These are phyloP conservation scores for Eremochloa ophiuroides DNA, from an alignment of 176 grass and related monocot genomes.

Conservation along the genomic window DNA sequence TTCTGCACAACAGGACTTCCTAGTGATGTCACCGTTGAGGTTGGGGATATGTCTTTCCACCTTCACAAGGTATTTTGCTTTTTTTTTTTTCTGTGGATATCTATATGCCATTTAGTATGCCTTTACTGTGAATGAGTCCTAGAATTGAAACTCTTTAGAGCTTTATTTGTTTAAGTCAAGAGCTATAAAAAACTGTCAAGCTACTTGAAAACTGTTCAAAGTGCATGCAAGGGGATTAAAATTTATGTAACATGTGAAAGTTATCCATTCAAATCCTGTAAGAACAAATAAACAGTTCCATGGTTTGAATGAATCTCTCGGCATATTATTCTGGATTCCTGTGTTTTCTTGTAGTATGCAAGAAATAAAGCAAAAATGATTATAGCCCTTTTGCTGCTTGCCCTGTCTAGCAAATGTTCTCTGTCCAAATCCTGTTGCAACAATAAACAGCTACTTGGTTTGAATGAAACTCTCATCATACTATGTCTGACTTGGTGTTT, in stretches of 20 bases:
- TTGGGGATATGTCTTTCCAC: conserved; percentile 93
- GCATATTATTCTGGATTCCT: not conserved
- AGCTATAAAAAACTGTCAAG: not conserved
- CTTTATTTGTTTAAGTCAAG: not conserved
- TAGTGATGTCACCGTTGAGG: conserved; percentile 90
- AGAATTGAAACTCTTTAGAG: conserved; percentile 4
- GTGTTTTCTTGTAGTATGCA: not conserved
- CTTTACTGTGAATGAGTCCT: not conserved
- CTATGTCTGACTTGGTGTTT: not conserved
- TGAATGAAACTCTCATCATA: not conserved
- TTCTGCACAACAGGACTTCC: conserved; percentile 90
- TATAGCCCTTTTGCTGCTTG: not conserved
- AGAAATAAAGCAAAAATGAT: not conserved
- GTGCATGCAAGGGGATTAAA: not conserved
- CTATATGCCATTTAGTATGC: not conserved
- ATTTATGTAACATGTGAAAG: not conserved
- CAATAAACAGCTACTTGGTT: not conserved
- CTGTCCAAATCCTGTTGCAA: not conserved
- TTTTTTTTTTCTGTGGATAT: not conserved
- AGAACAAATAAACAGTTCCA: not conserved
- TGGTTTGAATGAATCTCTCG: not conserved
- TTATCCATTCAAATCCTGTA: not conserved
- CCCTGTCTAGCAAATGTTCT: not conserved
- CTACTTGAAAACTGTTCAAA: not conserved
- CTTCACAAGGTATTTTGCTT: conserved; percentile 78